These are phyloP conservation scores for Saussurea involucrata DNA, from an alignment of 129 eudicot genomes.

Conservation along the genomic window DNA sequence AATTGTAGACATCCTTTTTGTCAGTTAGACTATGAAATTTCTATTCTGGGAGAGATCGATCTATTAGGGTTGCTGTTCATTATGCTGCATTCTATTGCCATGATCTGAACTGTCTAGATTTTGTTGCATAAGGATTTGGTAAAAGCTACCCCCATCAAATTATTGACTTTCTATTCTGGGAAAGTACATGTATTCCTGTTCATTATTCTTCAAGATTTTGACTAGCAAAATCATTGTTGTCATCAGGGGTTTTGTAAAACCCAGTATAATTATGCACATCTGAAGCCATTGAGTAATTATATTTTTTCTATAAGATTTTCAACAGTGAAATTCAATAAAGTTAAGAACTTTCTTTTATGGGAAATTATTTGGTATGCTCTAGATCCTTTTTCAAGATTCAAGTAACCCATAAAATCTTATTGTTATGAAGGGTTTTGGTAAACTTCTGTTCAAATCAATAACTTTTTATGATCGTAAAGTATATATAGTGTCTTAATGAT, in stretches of 20 bases:
- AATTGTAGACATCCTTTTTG: too few species aligned
- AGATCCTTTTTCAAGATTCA: neutral
- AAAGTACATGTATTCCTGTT: neutral
- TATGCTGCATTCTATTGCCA: neutral
- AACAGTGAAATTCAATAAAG: neutral
- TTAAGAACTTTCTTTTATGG: neutral
- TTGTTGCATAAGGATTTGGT: too few species aligned
- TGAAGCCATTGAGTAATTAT: neutral
- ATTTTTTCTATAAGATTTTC: too few species aligned
- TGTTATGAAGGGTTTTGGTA: neutral
- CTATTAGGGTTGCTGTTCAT: neutral
- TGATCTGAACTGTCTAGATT: too few species aligned
- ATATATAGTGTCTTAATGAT: neutral
- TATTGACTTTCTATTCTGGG: too few species aligned
- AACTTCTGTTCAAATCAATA: neutral
- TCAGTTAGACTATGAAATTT: neutral
- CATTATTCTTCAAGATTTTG: neutral
- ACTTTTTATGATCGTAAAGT: neutral
- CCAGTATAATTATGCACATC: neutral
- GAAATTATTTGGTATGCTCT: neutral
- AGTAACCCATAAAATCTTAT: neutral
- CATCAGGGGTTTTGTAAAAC: neutral
- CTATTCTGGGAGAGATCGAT: neutral
- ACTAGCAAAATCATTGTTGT: neutral
- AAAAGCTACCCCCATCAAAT: too few species aligned